phyloP scores from a whole-genome alignment of 2,329 filamentous ascomycete genomes.

The Clonostachys solani region DNA sequence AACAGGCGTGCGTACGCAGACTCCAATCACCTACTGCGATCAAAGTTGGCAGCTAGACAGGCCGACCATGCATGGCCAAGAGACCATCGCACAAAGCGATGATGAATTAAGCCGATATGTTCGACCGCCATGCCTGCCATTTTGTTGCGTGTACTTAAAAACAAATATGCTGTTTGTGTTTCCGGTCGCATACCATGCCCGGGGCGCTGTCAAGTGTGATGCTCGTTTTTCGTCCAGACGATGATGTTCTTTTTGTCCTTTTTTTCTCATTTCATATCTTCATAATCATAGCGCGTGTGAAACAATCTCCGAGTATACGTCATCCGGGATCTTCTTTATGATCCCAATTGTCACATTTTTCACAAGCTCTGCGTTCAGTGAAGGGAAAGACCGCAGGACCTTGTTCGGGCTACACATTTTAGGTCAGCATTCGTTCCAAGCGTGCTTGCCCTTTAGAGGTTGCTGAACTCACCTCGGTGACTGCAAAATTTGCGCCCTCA shows the following conservation, averaged over 20 bases:
- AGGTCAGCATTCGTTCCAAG: neutral
- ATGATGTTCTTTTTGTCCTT: constrained; percentile 1
- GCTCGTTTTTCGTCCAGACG: neutral
- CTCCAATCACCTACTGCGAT: no score
- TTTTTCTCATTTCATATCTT: constrained; percentile 1
- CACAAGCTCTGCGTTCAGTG: constrained; percentile 77
- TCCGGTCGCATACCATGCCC: no score
- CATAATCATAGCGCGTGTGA: constrained; percentile 66
- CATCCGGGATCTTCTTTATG: constrained; percentile 83
- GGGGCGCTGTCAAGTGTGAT: no score
- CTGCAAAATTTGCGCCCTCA: constrained; percentile 77
- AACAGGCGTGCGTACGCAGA: no score
- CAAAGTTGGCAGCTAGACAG: no score
- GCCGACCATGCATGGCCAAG: no score
- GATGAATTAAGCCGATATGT: no score
- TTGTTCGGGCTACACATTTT: constrained; percentile 73
- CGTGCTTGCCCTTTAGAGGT: neutral
- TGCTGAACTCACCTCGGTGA: constrained; percentile 69
- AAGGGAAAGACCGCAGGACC: constrained; percentile 81
- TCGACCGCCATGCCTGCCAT: no score
- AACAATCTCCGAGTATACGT: constrained; percentile 87
- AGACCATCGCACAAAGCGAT: no score
- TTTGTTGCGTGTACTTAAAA: no score
- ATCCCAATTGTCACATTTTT: constrained; percentile 83
- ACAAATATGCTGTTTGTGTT: no score